Evolutionary conservation across 1,284 basidiomycete genomes (phyloP), one percentile per base, ranked within the genome.

Genomic region (Pyrrhoderma noxium): DNA sequence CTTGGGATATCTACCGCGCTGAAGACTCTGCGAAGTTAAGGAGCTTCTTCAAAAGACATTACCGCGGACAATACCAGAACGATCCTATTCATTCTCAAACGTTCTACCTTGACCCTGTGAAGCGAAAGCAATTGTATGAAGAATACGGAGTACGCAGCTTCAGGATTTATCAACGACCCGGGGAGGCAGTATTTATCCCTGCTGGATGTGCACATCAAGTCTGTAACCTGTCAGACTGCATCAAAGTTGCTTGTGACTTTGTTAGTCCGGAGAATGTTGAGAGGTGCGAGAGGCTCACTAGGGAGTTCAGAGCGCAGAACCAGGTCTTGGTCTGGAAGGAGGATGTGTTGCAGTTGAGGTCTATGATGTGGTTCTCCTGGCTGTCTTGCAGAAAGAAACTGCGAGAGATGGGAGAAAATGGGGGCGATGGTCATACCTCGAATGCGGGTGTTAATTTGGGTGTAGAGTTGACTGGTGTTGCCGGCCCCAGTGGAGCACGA

Each of bases 161-260:
- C 70, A 71, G 93, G 48, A 76, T 96, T 25, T 93, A 92, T 67
- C 94, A 98, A 67, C 77, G 79, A 58, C 87, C 88, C 1, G 92
- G 93, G n/a, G 87, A 98, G 61, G 93, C 91, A 0, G 84, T 98
- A 9, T 94, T 97, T 65, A 93, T 98, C 58, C 93, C 93, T 2
- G 93, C 93, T 1, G 93, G 94, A 31, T 96, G 91, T 66, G 93
- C 93, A 0, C 92, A 96, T 68, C 54, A 89, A 80, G 88, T 90
- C 5, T 81, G 82, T 62, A 93, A 94, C 62, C 69, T 94, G 31
- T 76, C 90, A 9, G 92, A 96, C 65, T 95, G 90, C 64, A 85
- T 97, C 71, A 97, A 97, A 70, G 89, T 96, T 44, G 93, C 94
- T n/a, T 77, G 89, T 58, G 93, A 98, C 69, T 98, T 94, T 68